Evolutionary conservation across 2,329 filamentous ascomycete species (phyloP), one percentile per base, ranked within the genome.

Genomic region (Alternaria longipes): DNA sequence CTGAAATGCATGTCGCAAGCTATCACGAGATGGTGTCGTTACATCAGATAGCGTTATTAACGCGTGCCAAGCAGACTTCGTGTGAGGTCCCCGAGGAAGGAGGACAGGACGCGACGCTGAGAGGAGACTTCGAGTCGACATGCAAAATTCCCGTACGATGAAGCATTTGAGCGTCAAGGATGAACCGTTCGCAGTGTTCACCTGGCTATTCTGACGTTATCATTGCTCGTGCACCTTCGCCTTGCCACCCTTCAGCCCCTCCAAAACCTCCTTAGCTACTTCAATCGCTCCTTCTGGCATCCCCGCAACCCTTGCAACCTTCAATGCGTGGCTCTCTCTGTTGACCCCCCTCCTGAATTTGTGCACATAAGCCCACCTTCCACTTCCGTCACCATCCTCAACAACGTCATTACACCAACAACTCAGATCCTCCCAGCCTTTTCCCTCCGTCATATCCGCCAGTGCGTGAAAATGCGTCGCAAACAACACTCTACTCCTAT

Each of bases 391-490:
- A 1, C 69, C 70, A 52, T 91, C 89, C 75, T 97, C 94, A 22
- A 89, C 84, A 8, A 99, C 87, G 79, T 97, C 93, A 0, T 95
- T 98, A 78, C 94, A 98, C 78, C 94, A 97, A 69, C 87, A 88
- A 40, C 87, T 90, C 52, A 97, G 81, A 38, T 81, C 77, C 18
- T 85, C 80, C 62, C 88, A 85, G 7, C 84, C 82, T 7, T 77
- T 78, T 0, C 84, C 82, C 8, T 77, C 78, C 0, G 91, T 92
- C 82, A 96, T 86, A 73, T 97, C 93, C 2, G 91, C 90, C 6
- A 99, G 82, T 4, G 81, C 84, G 78, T 99, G 94, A 73, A 98
- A 99, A 79, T 99, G 95, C 16, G 95, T 98, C 1, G 95, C 95
- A 77, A 99, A 99, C 42, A 99, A 83, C 0, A 91, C 89, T 14